Conservation (phyloP, 2,329 filamentous ascomycete genomes). For the Pseudogymnoascus sp. region DNA sequence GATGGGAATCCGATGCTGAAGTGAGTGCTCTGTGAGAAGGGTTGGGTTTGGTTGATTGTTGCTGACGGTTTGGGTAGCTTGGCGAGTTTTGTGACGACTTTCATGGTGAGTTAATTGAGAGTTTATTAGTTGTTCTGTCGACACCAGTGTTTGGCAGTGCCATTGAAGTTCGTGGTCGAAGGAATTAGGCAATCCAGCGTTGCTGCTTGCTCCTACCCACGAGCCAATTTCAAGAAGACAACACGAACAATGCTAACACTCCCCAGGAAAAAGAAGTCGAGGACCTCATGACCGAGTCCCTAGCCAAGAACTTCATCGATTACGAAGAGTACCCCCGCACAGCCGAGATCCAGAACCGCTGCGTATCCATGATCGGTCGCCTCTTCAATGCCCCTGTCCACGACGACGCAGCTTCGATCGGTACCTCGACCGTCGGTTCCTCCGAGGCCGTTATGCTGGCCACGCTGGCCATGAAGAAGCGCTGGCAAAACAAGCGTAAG, state of each 20-base stretch:
- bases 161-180: background rate
- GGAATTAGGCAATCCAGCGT: background rate
- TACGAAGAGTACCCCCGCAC: conserved; percentile 79
- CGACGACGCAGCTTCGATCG: conserved; percentile 58
- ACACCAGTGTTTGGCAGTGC: background rate
- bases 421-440: conserved; percentile 81
- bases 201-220: background rate
- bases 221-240: background rate
- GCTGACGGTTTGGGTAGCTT: conserved; percentile 46
- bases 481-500: conserved; percentile 81
- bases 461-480: conserved; percentile 88
- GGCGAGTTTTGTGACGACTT: conserved; percentile 90
- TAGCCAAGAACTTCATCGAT: conserved; percentile 93
- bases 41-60: background rate
- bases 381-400: conserved; percentile 72
- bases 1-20: conserved; percentile 88
- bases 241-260: conserved; percentile 1
- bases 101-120: conserved; percentile 60
- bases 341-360: conserved; percentile 84
- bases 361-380: conserved; percentile 81
- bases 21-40: conserved; percentile 37
- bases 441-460: conserved; percentile 83
- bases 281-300: conserved; percentile 87
- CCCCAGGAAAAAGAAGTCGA: conserved; percentile 82
- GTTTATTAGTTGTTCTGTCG: background rate